Evolutionary conservation across 345 rosid species (phyloP).

Genomic region (Populus alba): DNA sequence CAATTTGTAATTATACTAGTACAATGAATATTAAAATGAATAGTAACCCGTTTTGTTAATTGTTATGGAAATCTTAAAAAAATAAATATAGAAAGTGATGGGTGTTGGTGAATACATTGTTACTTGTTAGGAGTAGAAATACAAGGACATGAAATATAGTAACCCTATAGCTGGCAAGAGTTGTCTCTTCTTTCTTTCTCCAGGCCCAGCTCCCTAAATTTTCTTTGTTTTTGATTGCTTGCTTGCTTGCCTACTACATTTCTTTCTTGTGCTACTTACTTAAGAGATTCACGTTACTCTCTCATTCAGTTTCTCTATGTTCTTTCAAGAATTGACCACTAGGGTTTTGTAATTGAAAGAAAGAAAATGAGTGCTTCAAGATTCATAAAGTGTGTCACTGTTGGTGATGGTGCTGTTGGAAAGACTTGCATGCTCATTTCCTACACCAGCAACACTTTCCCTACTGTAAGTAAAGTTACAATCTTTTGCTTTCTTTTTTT

Average conservation of each 20-base stretch:
- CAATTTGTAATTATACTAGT: too few relatives aligned
- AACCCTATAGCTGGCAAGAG: conserved; percentile 21
- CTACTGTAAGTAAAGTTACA: conserved; percentile 41
- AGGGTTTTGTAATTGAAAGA: conserved; percentile 2
- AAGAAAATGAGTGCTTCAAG: conserved; percentile 59
- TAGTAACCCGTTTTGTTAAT: too few relatives aligned
- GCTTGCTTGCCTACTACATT: not conserved
- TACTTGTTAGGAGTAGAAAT: conserved; percentile 1
- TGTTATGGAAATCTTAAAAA: too few relatives aligned
- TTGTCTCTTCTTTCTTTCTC: conserved; percentile 4
- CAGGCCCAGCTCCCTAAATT: conserved; percentile 1
- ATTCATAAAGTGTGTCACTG: conserved; percentile 75
- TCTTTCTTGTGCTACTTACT: not conserved
- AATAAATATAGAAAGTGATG: not conserved
- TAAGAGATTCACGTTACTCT: not conserved
- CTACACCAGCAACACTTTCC: conserved; percentile 76
- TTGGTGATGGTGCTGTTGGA: conserved; percentile 82
- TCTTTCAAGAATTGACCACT: not conserved
- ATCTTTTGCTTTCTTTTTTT: not conserved
- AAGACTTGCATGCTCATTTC: conserved; percentile 77
- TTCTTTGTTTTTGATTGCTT: not conserved
- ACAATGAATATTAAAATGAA: too few relatives aligned
- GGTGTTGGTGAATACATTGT: conserved; percentile 10
- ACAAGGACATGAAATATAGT: conserved; percentile 16
- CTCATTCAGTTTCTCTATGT: conserved; percentile 1